Base-by-base conservation (phyloP, 306 rosid genomes). In the Sesbania bispinosa region DNA sequence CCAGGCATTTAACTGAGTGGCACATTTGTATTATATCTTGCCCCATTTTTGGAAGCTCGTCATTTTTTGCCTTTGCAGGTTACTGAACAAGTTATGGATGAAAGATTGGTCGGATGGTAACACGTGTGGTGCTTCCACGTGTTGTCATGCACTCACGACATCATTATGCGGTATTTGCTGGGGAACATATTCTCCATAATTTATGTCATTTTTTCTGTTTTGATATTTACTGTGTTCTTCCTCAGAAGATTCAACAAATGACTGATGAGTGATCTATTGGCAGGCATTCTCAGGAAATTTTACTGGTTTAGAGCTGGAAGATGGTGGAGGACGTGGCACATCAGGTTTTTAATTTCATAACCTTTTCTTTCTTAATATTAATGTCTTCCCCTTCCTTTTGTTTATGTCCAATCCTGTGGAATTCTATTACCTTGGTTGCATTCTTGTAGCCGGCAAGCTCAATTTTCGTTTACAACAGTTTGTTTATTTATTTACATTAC, bases 261-360 rank as follows among this genome's bases (percentile, higher is more conserved):
- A 45, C 79, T 77, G 33, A 74, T 53, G 69, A 50, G 48, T 70
- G 41, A 54, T 78, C 55, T 54, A 33, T 55, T 82, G 82, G 80
- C 88, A 93, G 98, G 97, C 96, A 2, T 93, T 90, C 79, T 90
- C 98, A 9, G 85, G 73, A 78, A 88, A 90, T 79, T 93, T 93
- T 78, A 87, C 93, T 27, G 97, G 98, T 61, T 85, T 93, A 82
- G 98, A 93, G 86, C 89, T 93, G 65, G 98, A 93, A 88, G 98
- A 93, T 74, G 97, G 98, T 57, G 98, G 98, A 65, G 98, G 97
- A 29, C 93, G 98, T 3, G 97, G 98, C 59, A 93, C 98, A 78
- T 93, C 98, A 88, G 97, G 98, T 82, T 71, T 52, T 55, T 52
- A 38, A 47, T 63, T 24, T 46, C 10, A 35, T 58, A 30, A 59